Evolutionary conservation across 805 yeast genomes (phyloP), one percentile per base, ranked within the genome.

Genomic region (Torulaspora microellipsoides): DNA sequence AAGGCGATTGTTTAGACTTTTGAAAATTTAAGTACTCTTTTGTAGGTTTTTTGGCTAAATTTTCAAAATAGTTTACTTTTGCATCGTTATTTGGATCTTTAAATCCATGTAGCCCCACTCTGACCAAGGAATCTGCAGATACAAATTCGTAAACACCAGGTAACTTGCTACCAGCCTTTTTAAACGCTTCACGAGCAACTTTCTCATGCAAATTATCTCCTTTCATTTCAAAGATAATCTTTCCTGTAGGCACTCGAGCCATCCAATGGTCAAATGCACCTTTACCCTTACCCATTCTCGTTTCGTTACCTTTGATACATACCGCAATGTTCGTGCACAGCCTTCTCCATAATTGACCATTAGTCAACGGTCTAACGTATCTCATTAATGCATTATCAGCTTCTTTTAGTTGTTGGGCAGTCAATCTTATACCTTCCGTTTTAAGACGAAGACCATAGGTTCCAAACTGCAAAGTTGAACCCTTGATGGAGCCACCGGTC

Each of bases 281-380:
- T 69, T 93, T 93, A 72, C 99, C 99, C 67, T 93, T 93, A 73
- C 99, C 99, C 99, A 93, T 93, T 82, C 99, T 93, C 9, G 96
- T 88, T 65, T 93, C 96, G 66, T 93, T 93, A 71, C 99, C 99
- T 71, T 93, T 93, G 49, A 86, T 80, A 68, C 96, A 89, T 10
- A 93, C 95, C 0, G 98, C 93, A 42, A 88, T 76, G 62, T 85
- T 83, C 15, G 96, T 84, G 39, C 81, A 79, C 44, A 90, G 72
- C 61, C 98, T 78, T 55, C 91, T 82, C 76, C 84, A 81, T 42
- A 89, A 71, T 53, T 76, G 69, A 32, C 95, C 95, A 38, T 62
- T 59, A 23, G 41, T 52, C 34, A 81, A 70, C 13, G 90, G 87
- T 66, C 96, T 80, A 59, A 89, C 81, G 48, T 82, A 80, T 68